phyloP scores from a whole-genome alignment of 257 asterid genomes.

The Solanum clarkiae region DNA sequence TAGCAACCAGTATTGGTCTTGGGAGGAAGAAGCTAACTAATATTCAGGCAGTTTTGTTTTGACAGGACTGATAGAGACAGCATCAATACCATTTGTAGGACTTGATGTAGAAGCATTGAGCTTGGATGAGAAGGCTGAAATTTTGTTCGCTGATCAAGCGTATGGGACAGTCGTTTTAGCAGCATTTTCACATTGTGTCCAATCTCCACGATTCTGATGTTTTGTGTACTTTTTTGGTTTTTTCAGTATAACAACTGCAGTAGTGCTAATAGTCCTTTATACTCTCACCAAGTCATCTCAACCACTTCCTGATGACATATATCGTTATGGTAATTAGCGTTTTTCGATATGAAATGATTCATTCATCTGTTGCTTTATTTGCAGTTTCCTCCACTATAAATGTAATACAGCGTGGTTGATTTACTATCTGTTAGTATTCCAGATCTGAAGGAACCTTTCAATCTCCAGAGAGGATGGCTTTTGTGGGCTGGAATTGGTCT shows the following conservation, averaged over 20 bases:
- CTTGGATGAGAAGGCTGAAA: conserved; percentile 88
- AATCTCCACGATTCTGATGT: neutral
- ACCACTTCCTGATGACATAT: conserved; percentile 84
- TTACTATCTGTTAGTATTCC: conserved; percentile 9
- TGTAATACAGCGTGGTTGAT: neutral
- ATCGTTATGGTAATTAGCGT: conserved; percentile 58
- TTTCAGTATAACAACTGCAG: conserved; percentile 69
- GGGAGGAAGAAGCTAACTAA: conserved; percentile 32
- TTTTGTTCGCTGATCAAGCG: conserved; percentile 78
- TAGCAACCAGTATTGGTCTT: neutral
- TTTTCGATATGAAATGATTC: neutral
- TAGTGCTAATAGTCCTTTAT: conserved; percentile 70
- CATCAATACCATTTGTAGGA: conserved; percentile 57
- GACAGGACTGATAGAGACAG: conserved; percentile 93
- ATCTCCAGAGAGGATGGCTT: conserved; percentile 83
- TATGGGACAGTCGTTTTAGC: conserved; percentile 12
- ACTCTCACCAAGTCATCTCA: conserved; percentile 80
- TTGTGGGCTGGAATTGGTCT: conserved; percentile 91
- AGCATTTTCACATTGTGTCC: neutral
- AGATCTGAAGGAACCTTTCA: conserved; percentile 80
- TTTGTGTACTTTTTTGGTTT: neutral
- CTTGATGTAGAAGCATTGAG: conserved; percentile 52
- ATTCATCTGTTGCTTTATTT: neutral
- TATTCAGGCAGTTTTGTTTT: conserved; percentile 91
- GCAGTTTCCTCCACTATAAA: neutral